A percentile compares a stretch with the other conserved stretches of the same genome.
These are phyloP conservation scores for Emmonsia crescens DNA, from an alignment of 2,329 filamentous ascomycete species.

Conservation along the genomic window DNA sequence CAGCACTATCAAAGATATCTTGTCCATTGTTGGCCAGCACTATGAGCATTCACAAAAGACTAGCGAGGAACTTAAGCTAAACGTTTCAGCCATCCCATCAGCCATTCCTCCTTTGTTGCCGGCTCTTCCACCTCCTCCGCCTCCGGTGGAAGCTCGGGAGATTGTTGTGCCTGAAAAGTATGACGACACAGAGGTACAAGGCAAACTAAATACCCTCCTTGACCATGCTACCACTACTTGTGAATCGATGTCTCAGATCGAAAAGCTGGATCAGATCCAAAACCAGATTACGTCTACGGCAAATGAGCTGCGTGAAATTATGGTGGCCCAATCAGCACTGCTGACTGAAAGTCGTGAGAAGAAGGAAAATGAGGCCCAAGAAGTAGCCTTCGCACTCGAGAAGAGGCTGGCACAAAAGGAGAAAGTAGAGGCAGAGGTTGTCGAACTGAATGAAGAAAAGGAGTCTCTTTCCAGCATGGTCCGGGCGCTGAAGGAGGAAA, in stretches of 20 bases:
- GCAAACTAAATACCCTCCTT: slow-evolving; percentile 45
- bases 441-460: slow-evolving; percentile 46
- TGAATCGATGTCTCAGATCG: slow-evolving; percentile 63
- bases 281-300: slow-evolving; percentile 76
- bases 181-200: slow-evolving; percentile 47
- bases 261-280: slow-evolving; percentile 79
- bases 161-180: slow-evolving; percentile 39
- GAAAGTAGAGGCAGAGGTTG: slow-evolving; percentile 44
- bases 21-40: slow-evolving; percentile 70
- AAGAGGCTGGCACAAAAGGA: slow-evolving; percentile 59
- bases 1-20: slow-evolving; percentile 74
- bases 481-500: slow-evolving; percentile 34
- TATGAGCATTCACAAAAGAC: slow-evolving; percentile 75
- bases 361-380: slow-evolving; percentile 67
- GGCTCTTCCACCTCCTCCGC: slow-evolving; percentile 31
- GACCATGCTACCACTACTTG: slow-evolving; percentile 46
- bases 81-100: slow-evolving; percentile 38
- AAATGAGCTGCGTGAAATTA: slow-evolving; percentile 70
- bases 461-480: slow-evolving; percentile 52
- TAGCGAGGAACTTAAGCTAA: slow-evolving; percentile 49
- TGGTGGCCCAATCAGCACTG: slow-evolving; percentile 63
- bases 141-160: slow-evolving; percentile 16
- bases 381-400: slow-evolving; percentile 70
- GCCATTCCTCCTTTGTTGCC: slow-evolving; percentile 49
- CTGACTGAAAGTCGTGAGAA: slow-evolving; percentile 68